Base-by-base conservation (phyloP, 306 rosid genomes). In the Dryas drummondii region DNA sequence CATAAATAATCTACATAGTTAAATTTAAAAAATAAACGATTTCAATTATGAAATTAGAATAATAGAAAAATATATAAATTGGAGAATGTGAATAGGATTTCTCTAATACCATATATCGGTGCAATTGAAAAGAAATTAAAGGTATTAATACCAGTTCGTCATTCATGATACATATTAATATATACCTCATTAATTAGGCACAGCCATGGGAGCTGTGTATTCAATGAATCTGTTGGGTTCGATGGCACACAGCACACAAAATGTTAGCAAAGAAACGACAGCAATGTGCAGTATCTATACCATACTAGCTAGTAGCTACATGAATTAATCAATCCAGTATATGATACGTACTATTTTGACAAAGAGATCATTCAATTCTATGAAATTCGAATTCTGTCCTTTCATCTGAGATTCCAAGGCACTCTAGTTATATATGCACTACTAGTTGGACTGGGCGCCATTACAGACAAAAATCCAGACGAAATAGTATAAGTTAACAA, bases 371-470 rank as follows among this genome's bases (percentile, higher is more conserved):
- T 32, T 46, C 67, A 32, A 13, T 45, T 32, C 1, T 1, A 46
- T 45, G 57, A 16, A 57, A 58, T 57, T 26, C 22, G 56, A 72
- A 57, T 58, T 50, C 6, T 46, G 46, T 72, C 44, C 32, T 40
- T 7, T 56, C 54, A 71, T 71, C 56, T 72, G 76, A 72, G 54
- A 45, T 72, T 72, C 57, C 76, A 15, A 71, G 67, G 76, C 53
- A 57, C 44, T 26, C 46, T 13, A 8, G 19, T 26, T 9, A 12
- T 66, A 12, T 66, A 7, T 5, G 2, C 1, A n/a, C 26, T 44
- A 57, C 11, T 57, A 1, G 42, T 41, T 55, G 75, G n/a, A 47
- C 51, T 10, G 63, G 37, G 37, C 37, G 57, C 48, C 76, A 14
- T 58, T 15, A 9, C 37, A 26, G 47, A 58, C 76, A 72, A 46